A percentile compares a stretch with the other conserved stretches of the same genome.
These are phyloP conservation scores for Elaeis guineensis DNA, from an alignment of 176 grass and related monocot species.

Conservation along the genomic window DNA sequence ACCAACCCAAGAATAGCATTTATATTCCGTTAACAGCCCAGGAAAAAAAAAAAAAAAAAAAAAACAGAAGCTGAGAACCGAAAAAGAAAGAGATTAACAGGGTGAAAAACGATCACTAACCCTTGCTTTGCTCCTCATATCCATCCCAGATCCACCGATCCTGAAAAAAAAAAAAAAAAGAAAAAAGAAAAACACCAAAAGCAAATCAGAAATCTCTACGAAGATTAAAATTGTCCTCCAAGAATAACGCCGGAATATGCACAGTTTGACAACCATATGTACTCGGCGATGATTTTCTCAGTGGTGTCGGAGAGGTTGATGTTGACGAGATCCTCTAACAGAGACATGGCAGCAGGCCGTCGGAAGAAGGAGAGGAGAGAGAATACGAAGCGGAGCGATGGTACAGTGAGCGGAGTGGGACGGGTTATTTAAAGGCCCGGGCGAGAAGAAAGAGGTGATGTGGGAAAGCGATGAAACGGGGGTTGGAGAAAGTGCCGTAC, in stretches of 20 bases:
- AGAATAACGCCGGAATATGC: not conserved
- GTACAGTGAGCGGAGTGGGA: too few relatives aligned
- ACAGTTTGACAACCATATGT: slow-evolving; percentile 15
- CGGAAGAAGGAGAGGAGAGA: not conserved
- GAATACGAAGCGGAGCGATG: too few relatives aligned
- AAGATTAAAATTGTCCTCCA: too few relatives aligned
- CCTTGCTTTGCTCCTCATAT: slow-evolving; percentile 22
- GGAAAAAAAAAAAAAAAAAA: too few relatives aligned
- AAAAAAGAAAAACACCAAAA: too few relatives aligned
- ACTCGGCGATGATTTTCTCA: slow-evolving; percentile 16
- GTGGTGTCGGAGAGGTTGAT: slow-evolving; percentile 12
- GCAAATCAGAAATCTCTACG: too few relatives aligned
- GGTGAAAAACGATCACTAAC: not conserved
- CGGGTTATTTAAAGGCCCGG: too few relatives aligned
- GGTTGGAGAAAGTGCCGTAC: too few relatives aligned
- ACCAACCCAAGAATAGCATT: not conserved
- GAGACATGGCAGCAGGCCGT: not conserved
- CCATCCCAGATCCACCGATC: slow-evolving; percentile 24
- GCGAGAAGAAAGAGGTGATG: too few relatives aligned
- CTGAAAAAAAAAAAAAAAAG: not conserved
- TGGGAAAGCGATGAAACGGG: too few relatives aligned
- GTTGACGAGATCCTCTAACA: slow-evolving; percentile 5
- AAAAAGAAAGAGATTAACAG: too few relatives aligned
- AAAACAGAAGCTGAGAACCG: too few relatives aligned
- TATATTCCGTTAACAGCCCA: not conserved